Conservation (phyloP, 164 flowering plant genomes). For the Annona squamosa region DNA sequence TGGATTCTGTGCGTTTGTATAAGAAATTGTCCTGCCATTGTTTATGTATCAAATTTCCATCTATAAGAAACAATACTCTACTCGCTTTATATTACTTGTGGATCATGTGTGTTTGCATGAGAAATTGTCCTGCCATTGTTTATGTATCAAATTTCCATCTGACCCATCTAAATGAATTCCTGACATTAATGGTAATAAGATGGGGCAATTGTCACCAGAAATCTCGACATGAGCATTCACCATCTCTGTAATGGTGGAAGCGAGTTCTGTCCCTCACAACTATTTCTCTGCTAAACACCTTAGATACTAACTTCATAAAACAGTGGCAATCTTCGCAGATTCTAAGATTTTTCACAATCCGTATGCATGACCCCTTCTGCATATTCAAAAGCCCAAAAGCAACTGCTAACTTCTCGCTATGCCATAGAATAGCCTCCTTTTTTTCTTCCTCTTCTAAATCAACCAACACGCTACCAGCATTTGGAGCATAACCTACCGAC, state of each 20-base stretch:
- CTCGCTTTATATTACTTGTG: too few relatives aligned
- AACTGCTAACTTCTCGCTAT: constrained; percentile 80
- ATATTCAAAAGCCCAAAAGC: constrained; percentile 44
- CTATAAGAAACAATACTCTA: too few relatives aligned
- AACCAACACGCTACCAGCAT: constrained; percentile 36
- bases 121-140: too few relatives aligned
- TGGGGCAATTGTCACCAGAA: constrained; percentile 13
- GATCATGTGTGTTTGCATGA: too few relatives aligned
- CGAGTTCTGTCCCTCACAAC: constrained; percentile 65
- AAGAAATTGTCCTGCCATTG: too few relatives aligned
- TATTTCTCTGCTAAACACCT: constrained; percentile 46
- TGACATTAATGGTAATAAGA: too few relatives aligned
- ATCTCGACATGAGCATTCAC: constrained; percentile 42
- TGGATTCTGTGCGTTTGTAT: too few relatives aligned
- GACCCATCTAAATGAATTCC: too few relatives aligned
- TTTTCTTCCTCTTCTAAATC: constrained; percentile 74
- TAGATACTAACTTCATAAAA: constrained; percentile 64
- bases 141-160: too few relatives aligned
- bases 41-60: too few relatives aligned
- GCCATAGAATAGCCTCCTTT: constrained; percentile 50
- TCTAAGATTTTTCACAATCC: constrained; percentile 66
- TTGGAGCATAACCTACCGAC: constrained; percentile 51
- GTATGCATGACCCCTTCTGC: constrained; percentile 32
- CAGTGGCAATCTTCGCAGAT: constrained; percentile 76
- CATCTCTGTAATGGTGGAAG: constrained; percentile 68